Evolutionary conservation across 1,284 basidiomycete species (phyloP), one percentile per base, ranked within the genome.

Genomic region (Psilocybe mexicana): DNA sequence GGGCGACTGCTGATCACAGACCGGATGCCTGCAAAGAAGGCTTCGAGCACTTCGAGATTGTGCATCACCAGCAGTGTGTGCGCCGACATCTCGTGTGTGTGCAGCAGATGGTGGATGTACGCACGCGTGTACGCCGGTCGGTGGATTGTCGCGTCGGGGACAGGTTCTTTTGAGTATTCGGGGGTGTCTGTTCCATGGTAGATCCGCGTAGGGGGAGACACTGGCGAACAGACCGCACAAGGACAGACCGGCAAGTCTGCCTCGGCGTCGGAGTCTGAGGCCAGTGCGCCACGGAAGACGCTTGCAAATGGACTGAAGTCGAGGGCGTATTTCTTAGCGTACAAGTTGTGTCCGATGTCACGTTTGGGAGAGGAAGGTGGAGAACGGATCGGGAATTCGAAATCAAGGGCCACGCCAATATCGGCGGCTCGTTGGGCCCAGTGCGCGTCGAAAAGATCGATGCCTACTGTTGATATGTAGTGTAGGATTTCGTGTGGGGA

Each of bases 81-180:
- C 0, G 90, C 86, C 0, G 86, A 85, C 92, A 94, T 93, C 69
- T 94, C 92, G 72, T 94, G 92, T 6, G 92, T 92, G 54, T 89
- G 86, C 43, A 93, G 74, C 10, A 94, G 81, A 65, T 94, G 92
- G 68, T 94, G 90, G 33, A 92, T 54, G 64, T 93, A 93, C 2
- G 88, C 87, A n/a, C 87, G 82, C 2, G 83, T 86, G 65, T 79
- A 81, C 0, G 82, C 75, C 2, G 73, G 71, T 24, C 62, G 69
- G 57, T 58, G 59, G 3, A 45, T 26, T 3, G 30, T 18, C 2
- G 26, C 7, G 12, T 8, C 40, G 44, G 36, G n/a, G 30, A n/a
- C 50, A 7, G 28, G 46, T 56, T 62, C 63, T 33, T 65, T 64
- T 18, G 64, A 59, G 18, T 61, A 52, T 2, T 60, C 53, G 6